Percentiles rank a stretch among this genome's conserved stretches.
phyloP scores from a whole-genome alignment of 2,329 filamentous ascomycete species.

The Ciborinia camelliae region DNA sequence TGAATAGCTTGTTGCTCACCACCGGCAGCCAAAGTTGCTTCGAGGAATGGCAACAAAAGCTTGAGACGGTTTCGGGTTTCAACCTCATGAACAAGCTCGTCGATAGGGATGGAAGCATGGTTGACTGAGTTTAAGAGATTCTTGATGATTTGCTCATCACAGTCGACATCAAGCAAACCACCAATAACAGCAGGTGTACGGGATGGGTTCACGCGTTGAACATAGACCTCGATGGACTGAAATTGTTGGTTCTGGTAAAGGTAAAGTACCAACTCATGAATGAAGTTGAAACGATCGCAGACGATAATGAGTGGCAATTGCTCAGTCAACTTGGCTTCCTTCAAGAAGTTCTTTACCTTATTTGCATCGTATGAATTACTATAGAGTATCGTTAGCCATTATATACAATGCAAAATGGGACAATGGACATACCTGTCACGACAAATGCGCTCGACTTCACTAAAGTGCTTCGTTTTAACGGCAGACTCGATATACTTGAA shows the following conservation, averaged over 20 bases:
- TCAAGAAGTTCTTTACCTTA: constrained; percentile 99
- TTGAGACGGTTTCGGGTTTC: constrained; percentile 94
- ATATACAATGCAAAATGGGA: neutral
- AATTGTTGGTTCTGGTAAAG: constrained; percentile 99
- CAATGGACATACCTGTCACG: constrained; percentile 67
- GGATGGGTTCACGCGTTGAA: constrained; percentile 91
- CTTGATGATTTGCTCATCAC: constrained; percentile 95
- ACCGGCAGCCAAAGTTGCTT: constrained; percentile 81
- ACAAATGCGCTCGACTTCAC: constrained; percentile 95
- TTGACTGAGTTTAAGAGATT: constrained; percentile 81
- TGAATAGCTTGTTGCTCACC: constrained; percentile 96
- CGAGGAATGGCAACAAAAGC: constrained; percentile 91
- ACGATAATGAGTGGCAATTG: constrained; percentile 97
- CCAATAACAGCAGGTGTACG: constrained; percentile 91
- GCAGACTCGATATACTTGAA: constrained; percentile 99
- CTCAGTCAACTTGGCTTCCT: constrained; percentile 88
- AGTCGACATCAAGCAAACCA: constrained; percentile 92
- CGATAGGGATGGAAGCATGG: constrained; percentile 81
- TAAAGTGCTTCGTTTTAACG: constrained; percentile 87
- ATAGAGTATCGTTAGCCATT: neutral
- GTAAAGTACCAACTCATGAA: constrained; percentile 93
- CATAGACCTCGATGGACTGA: constrained; percentile 97
- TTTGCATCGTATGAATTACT: constrained; percentile 73
- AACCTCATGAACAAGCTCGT: constrained; percentile 91
- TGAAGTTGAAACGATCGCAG: constrained; percentile 98